Evolutionary conservation across 192 early-diverging fungal species (phyloP).

Genomic region (Funneliformis mosseae): DNA sequence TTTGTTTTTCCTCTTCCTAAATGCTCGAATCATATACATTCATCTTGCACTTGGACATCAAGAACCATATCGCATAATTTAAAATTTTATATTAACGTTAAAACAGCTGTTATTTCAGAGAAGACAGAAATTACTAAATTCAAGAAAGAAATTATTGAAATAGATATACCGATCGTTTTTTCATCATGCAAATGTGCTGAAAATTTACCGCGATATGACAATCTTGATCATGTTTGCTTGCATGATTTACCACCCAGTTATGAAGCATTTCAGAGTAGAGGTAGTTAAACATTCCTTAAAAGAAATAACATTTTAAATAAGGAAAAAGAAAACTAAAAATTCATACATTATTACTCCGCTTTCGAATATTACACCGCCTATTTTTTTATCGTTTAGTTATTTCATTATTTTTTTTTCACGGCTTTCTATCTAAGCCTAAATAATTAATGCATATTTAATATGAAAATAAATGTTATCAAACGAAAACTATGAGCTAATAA

Average conservation of each 20-base stretch:
- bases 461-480: no score
- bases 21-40: neutral
- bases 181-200: neutral
- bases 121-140: neutral
- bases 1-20: slow-evolving; percentile 19
- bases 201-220: neutral
- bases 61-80: slow-evolving; percentile 8
- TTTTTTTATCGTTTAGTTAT: no score
- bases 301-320: no score
- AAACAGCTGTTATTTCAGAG: neutral
- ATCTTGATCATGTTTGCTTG: neutral
- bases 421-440: no score
- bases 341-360: no score
- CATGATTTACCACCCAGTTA: neutral
- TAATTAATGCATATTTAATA: no score
- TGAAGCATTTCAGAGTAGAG: neutral
- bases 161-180: neutral
- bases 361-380: no score
- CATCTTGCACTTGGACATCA: neutral
- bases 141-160: slow-evolving; percentile 13
- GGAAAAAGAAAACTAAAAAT: no score
- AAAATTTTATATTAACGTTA: slow-evolving; percentile 4
- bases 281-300: no score
- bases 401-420: no score
- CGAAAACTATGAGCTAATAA: no score